Evolutionary conservation across 345 rosid genomes (phyloP), one percentile per base, ranked within the genome.

Genomic region (Aegle marmelos): DNA sequence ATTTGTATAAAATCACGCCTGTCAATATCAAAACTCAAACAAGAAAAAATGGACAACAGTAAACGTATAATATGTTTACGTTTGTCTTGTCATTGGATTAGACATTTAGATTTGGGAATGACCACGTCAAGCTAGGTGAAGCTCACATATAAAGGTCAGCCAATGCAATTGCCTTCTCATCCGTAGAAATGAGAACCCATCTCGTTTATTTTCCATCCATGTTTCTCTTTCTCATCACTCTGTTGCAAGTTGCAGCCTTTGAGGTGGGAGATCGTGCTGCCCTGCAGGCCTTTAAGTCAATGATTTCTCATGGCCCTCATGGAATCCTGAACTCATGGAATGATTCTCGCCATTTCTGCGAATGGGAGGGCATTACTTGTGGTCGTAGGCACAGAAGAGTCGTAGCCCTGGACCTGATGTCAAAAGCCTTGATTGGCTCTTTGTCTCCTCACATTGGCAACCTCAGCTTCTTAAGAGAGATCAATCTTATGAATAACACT

Each of bases 361-460:
- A 73, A 6, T 84, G 84, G 87, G 25, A 8, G 14, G 80, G 80
- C 5, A 75, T 81, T 30, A 72, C 54, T 17, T 84, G 87, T 61
- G 66, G 79, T 28, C 45, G 50, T 30, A 68, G 73, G 56, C 78
- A 72, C 14, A 66, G 58, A 36, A 78, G 84, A 71, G 84, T 84
- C 41, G 34, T 62, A 9, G 6, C 25, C 27, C 41, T 84, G 4
- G 28, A 61, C 36, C 75, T 84, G 2, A 60, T 10, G 30, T 68
- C 78, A 31, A 45, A 62, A 22, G 21, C 50, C 62, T 71, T 81
- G 19, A 28, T 14, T 9, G 80, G 84, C 22, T 14, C 9, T 0
- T 21, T 84, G 48, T 78, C 80, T 2, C 78, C 80, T 17, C 39
- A 60, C 8, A 7, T 74, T 11, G 67, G 56, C 9, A 74, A 74